Evolutionary conservation across 2,329 filamentous ascomycete species (phyloP), one percentile per base, ranked within the genome.

Genomic region (Neofusicoccum cordaticola): DNA sequence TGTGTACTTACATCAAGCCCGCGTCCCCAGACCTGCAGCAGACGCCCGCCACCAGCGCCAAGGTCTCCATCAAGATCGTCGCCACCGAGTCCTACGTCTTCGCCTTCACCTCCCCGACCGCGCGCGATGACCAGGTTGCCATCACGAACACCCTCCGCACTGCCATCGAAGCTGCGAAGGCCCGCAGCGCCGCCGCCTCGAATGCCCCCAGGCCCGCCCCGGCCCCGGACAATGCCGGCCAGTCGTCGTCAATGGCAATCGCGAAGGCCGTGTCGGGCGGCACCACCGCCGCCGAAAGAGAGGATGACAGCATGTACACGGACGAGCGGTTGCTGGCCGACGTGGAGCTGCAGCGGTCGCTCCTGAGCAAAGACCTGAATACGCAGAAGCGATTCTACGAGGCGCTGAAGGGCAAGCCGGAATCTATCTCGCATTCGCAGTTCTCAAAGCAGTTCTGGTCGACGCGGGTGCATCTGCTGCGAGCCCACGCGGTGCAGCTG

Each of bases 361-460:
- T 99, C 5, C 87, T 98, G 76, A 93, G 91, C 71, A 89, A 91
- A 64, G 91, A 96, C 73, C 82, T 86, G 17, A 83, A 83, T 11
- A 83, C 99, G 45, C 87, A 90, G 70, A 88, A 91, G 74, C 95
- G 93, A 48, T 97, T 97, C 75, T 89, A 92, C 80, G 92, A 97
- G 73, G 90, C 92, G 0, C 82, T 93, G 56, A 84, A 86, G 61
- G 90, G 91, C 8, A 97, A 97, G 73, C 93, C 94, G 0, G 90
- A 94, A 7, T 88, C 90, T 2, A 89, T 98, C 67, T 89, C 90
- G 0, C 87, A 90, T 34, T 86, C 86, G 1, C 89, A 93, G 50
- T 97, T 98, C 76, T 93, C 94, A 69, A 83, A 88, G 1, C 94
- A 97, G 75, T 99, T 99, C 79, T 99, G 95, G 95, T 92, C 92